phyloP scores from a whole-genome alignment of 208 protist species.

The Tritrichomonas musculus region DNA sequence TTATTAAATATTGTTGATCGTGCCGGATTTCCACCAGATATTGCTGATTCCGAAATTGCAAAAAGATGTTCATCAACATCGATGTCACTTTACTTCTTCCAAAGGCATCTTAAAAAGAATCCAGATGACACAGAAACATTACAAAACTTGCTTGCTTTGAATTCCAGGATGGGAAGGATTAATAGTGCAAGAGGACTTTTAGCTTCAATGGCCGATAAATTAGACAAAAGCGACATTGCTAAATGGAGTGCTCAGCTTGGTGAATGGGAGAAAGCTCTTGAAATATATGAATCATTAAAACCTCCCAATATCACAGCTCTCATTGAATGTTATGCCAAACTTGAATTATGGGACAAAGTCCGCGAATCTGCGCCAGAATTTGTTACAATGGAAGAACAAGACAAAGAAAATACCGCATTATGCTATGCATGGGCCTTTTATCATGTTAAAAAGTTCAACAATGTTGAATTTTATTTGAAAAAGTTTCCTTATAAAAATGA shows the following conservation, averaged over 20 bases:
- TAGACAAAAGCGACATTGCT: background rate
- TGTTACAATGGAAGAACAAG: background rate
- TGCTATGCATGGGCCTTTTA: slow-evolving; percentile 33
- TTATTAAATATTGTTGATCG: background rate
- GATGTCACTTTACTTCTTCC: background rate
- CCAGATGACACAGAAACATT: background rate
- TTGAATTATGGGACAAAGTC: slow-evolving; percentile 1
- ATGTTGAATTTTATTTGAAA: background rate
- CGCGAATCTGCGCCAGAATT: background rate
- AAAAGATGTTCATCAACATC: background rate
- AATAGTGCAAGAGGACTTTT: background rate
- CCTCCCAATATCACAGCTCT: background rate
- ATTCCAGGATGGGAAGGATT: background rate
- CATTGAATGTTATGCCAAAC: background rate
- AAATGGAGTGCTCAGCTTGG: background rate
- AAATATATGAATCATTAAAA: background rate
- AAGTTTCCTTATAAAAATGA: background rate
- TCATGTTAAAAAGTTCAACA: background rate
- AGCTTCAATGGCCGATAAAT: background rate
- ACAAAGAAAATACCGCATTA: background rate
- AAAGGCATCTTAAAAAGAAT: background rate
- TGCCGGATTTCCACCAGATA: background rate
- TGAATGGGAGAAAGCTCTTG: slow-evolving; percentile 24
- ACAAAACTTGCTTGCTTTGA: background rate
- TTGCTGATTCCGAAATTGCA: background rate